Evolutionary conservation across 345 rosid genomes (phyloP), one percentile per base, ranked within the genome.

Genomic region (Rhizophora apiculata): DNA sequence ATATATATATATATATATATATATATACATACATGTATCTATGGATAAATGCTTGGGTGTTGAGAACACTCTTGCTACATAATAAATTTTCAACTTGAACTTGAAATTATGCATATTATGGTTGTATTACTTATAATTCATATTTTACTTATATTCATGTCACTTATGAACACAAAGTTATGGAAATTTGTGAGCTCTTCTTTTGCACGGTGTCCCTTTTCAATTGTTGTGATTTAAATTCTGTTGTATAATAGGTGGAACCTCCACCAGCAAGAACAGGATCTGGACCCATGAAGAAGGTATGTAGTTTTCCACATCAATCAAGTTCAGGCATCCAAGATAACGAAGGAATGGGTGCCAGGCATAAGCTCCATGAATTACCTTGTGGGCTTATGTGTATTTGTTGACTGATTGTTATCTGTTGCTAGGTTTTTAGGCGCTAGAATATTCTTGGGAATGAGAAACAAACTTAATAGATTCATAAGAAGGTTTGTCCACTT

Each of bases 261-360:
- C 46, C 82, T 73, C 81, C 84, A 61, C 76, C 86, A 62, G 60
- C 80, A 65, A 75, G 86, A 86, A 78, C 82, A 32, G 90, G 89
- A 79, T 93, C 91, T 59, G 97, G 96, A 72, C 83, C 89, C 22
- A 68, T 82, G 56, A 89, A 88, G 82, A 90, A 93, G 96, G 96
- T 92, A 84, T 32, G 30, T 61, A 54, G n/a, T 46, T 60, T 67
- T 62, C 46, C 9, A 22, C 37, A 31, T 10, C 21, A 57, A 59
- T 34, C 18, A 24, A 36, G 32, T 26, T 15, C 20, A 32, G 16
- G 24, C 24, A 30, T 43, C 46, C 49, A 43, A 43, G 49, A 43
- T 43, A 5, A 26, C 21, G 59, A 54, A 54, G 58, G 22, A 55
- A 26, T 55, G 24, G 30, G 6, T 56, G 30, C 30, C 60, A 56